A percentile compares a stretch with the other conserved stretches of the same genome.
phyloP scores from a whole-genome alignment of 305 asterid genomes.

The Fraxinus angustifolia region DNA sequence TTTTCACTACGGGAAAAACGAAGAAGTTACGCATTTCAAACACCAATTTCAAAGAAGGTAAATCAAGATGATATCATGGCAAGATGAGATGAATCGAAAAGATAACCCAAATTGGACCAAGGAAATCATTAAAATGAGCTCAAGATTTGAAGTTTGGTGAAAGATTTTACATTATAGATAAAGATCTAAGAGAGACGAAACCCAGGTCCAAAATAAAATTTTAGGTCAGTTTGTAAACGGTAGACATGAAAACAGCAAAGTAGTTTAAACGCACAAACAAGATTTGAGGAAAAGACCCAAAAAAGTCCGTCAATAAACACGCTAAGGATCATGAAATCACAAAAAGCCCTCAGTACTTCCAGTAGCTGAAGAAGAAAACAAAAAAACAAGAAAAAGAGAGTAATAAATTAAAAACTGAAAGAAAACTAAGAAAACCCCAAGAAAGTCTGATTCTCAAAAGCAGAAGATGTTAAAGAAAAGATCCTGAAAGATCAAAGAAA shows the following conservation, averaged over 20 bases:
- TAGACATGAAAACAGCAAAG: conserved; percentile 25
- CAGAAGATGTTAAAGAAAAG: background rate
- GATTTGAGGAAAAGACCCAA: conserved; percentile 33
- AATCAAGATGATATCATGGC: conserved; percentile 21
- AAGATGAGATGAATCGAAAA: background rate
- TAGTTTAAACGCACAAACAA: conserved; percentile 25
- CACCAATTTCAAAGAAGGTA: conserved; percentile 32
- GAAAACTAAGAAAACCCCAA: background rate
- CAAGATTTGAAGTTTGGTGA: background rate
- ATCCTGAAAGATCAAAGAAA: conserved; percentile 2
- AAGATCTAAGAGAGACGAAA: background rate
- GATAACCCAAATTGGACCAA: background rate
- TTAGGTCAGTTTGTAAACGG: conserved; percentile 44
- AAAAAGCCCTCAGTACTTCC: conserved; percentile 13
- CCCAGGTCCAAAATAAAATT: conserved; percentile 25
- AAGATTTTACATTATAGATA: conserved; percentile 6
- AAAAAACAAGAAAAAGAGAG: background rate
- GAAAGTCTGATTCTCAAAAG: background rate
- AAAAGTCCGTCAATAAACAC: conserved; percentile 22
- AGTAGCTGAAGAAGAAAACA: conserved; percentile 7
- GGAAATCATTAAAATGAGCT: background rate
- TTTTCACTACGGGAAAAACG: conserved; percentile 42
- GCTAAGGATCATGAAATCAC: conserved; percentile 45
- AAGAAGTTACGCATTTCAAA: conserved; percentile 29
- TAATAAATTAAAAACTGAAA: background rate